phyloP scores from a whole-genome alignment of 257 asterid species.

The Lavandula angustifolia region DNA sequence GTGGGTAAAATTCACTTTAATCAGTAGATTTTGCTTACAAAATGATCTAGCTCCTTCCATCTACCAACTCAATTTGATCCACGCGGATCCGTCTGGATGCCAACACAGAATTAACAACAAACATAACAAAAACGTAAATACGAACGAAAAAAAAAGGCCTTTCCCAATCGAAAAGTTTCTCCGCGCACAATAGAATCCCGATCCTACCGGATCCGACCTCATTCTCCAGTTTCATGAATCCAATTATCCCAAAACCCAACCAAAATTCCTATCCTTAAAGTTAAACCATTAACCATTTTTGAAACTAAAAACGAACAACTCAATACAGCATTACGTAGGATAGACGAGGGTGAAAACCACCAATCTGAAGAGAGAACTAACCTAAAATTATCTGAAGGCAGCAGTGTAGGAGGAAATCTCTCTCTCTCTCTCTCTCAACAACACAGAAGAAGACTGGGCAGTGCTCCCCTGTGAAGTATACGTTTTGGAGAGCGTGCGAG shows the following conservation, averaged over 20 bases:
- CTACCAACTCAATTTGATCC: constrained; percentile 21
- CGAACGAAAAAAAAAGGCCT: neutral
- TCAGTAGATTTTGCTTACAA: constrained; percentile 17
- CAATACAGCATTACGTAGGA: neutral
- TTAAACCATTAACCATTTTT: neutral
- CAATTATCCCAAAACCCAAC: constrained; percentile 1
- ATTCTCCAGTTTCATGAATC: constrained; percentile 11
- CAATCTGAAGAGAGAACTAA: constrained; percentile 16
- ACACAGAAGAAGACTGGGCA: constrained; percentile 21
- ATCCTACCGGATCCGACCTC: constrained; percentile 26
- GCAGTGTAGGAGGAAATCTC: constrained; percentile 5
- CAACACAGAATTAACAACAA: neutral
- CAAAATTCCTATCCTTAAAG: neutral
- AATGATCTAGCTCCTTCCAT: constrained; percentile 27
- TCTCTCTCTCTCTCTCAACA: constrained; percentile 17
- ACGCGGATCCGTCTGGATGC: constrained; percentile 27
- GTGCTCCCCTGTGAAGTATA: constrained; percentile 20
- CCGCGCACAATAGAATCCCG: constrained; percentile 6
- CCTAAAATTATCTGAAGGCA: constrained; percentile 14
- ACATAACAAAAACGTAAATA: neutral
- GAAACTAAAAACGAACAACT: constrained; percentile 15
- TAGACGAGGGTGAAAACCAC: neutral
- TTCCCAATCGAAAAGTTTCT: constrained; percentile 2
- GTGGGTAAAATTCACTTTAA: neutral
- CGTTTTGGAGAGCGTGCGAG: constrained; percentile 19